Conservation (phyloP, 164 flowering plant species). For the Sedum album region DNA sequence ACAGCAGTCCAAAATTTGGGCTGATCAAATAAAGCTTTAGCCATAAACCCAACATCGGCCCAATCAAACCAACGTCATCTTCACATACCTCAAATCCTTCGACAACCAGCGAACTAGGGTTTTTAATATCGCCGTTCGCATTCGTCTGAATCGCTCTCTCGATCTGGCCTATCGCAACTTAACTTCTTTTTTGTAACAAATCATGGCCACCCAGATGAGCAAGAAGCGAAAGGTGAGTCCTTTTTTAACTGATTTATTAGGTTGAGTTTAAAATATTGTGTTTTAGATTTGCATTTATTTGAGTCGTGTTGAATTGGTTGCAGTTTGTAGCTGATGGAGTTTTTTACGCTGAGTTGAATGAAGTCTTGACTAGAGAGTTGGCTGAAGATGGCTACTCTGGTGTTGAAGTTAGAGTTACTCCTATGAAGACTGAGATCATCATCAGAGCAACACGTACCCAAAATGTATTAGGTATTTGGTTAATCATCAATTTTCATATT, state of each 20-base stretch:
- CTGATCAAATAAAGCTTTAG: no score
- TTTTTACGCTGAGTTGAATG: slow-evolving; percentile 13
- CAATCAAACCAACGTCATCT: not conserved
- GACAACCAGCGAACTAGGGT: not conserved
- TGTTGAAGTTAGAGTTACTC: slow-evolving; percentile 16
- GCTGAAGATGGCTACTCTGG: slow-evolving; percentile 17
- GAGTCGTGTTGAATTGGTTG: not conserved
- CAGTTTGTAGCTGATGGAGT: slow-evolving; percentile 16
- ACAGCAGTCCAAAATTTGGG: no score
- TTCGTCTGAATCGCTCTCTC: not conserved
- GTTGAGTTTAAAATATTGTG: not conserved
- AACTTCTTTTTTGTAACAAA: not conserved
- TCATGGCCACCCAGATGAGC: not conserved
- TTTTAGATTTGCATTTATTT: not conserved
- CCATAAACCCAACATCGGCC: not conserved
- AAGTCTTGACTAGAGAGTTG: slow-evolving; percentile 13
- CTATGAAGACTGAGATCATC: slow-evolving; percentile 16
- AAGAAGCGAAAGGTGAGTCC: not conserved
- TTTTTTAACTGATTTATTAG: no score
- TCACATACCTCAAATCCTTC: not conserved
- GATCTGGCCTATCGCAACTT: not conserved
- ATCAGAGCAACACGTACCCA: slow-evolving; percentile 16
- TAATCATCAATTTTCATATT: not conserved
- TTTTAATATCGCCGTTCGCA: not conserved
- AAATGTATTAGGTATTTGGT: slow-evolving; percentile 11